phyloP scores from a whole-genome alignment of 2,329 filamentous ascomycete species.

The Harringtonia lauricola region DNA sequence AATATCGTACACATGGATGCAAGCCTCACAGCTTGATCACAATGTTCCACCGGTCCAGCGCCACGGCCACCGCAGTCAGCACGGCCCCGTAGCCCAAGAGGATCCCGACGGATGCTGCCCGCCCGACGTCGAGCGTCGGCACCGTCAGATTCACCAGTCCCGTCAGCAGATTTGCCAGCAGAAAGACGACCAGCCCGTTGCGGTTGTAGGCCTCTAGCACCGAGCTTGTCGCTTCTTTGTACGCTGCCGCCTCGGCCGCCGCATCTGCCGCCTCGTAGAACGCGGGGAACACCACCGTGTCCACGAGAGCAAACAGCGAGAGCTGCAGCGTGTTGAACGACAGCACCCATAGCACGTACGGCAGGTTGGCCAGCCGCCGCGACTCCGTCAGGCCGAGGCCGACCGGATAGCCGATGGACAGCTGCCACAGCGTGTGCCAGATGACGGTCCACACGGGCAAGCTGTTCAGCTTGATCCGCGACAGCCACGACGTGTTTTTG shows the following conservation, averaged over 20 bases:
- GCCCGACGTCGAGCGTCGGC: constrained; percentile 63
- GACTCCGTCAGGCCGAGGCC: constrained; percentile 71
- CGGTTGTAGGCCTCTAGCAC: constrained; percentile 79
- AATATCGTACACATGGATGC: too few relatives aligned
- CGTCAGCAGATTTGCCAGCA: constrained; percentile 81
- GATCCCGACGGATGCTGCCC: constrained; percentile 57
- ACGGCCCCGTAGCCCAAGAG: constrained; percentile 60
- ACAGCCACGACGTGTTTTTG: neutral
- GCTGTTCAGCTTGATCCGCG: constrained; percentile 21
- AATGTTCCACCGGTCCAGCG: constrained; percentile 52
- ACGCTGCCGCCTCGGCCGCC: constrained; percentile 51
- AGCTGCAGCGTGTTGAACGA: constrained; percentile 85
- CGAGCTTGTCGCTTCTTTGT: constrained; percentile 61
- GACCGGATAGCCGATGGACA: constrained; percentile 54
- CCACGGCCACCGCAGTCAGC: constrained; percentile 57
- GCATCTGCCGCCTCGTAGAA: constrained; percentile 42
- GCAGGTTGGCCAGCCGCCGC: constrained; percentile 80
- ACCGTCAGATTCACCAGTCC: constrained; percentile 82
- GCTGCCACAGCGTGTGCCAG: constrained; percentile 61
- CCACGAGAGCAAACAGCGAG: constrained; percentile 64
- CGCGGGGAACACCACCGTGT: constrained; percentile 66
- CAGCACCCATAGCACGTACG: constrained; percentile 88
- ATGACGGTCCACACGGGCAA: constrained; percentile 53
- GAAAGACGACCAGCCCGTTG: constrained; percentile 76
- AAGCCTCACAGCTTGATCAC: constrained; percentile 54